These are phyloP conservation scores for Teratosphaeria nubilosa DNA, from an alignment of 2,329 filamentous ascomycete genomes.

Conservation along the genomic window DNA sequence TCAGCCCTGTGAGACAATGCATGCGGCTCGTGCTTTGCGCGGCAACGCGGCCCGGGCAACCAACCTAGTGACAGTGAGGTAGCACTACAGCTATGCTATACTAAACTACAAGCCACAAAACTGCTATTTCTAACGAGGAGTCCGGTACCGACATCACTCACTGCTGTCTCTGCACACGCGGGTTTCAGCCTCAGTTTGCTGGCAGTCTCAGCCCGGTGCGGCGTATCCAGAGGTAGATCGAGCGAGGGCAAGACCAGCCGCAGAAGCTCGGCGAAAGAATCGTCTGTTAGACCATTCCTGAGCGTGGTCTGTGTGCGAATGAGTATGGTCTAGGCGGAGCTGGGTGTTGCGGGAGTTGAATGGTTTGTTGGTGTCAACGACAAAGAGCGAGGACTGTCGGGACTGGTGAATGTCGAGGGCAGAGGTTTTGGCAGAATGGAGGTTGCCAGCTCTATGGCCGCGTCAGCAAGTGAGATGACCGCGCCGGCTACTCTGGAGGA, in stretches of 20 bases:
- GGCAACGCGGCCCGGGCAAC: background rate
- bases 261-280: background rate
- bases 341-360: background rate
- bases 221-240: background rate
- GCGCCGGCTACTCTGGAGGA: constrained; percentile 16
- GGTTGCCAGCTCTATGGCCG: background rate
- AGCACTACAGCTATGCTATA: background rate
- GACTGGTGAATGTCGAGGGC: background rate
- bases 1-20: background rate
- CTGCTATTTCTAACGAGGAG: background rate
- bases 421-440: background rate
- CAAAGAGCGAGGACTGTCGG: background rate
- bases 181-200: background rate
- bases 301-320: background rate
- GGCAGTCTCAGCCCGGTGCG: background rate
- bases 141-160: background rate
- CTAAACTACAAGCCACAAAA: background rate
- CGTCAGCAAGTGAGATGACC: background rate
- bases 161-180: background rate
- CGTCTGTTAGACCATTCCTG: background rate
- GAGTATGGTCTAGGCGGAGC: background rate
- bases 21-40: background rate
- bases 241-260: background rate
- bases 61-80: background rate
- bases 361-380: background rate